Conservation (phyloP, 306 rosid genomes). For the Trifolium repens region DNA sequence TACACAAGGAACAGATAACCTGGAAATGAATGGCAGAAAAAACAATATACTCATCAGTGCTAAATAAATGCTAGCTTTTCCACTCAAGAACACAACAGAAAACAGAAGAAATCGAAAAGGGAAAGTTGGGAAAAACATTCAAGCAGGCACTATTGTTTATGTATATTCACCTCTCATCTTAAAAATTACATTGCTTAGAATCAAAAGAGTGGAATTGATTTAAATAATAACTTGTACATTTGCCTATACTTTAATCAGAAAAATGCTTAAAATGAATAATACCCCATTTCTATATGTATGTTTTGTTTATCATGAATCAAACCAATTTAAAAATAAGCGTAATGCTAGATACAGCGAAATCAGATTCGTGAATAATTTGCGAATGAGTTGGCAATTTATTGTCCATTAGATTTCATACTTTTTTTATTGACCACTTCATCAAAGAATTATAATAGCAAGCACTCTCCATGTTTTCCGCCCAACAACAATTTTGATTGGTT, state of each 20-base stretch:
- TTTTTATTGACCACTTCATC: too few species aligned
- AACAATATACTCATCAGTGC: constrained; percentile 30
- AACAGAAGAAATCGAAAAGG: neutral
- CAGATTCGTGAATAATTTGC: too few species aligned
- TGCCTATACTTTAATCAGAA: neutral
- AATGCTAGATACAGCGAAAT: too few species aligned
- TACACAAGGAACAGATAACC: constrained; percentile 78
- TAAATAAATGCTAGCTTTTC: neutral
- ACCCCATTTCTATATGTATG: neutral
- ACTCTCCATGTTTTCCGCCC: too few species aligned
- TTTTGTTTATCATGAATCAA: too few species aligned
- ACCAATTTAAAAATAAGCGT: too few species aligned
- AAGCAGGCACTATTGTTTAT: neutral
- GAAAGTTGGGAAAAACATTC: neutral
- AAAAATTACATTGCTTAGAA: neutral
- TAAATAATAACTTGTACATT: too few species aligned
- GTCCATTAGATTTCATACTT: too few species aligned
- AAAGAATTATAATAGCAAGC: too few species aligned
- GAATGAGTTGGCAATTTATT: too few species aligned
- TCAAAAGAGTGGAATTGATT: neutral
- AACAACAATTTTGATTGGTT: too few species aligned
- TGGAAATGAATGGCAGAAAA: constrained; percentile 42
- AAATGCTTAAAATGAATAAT: neutral
- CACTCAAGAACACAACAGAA: neutral
- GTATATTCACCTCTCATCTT: neutral